These are phyloP conservation scores for Gossypium aridum DNA, from an alignment of 441 rosid genomes.

Conservation along the genomic window DNA sequence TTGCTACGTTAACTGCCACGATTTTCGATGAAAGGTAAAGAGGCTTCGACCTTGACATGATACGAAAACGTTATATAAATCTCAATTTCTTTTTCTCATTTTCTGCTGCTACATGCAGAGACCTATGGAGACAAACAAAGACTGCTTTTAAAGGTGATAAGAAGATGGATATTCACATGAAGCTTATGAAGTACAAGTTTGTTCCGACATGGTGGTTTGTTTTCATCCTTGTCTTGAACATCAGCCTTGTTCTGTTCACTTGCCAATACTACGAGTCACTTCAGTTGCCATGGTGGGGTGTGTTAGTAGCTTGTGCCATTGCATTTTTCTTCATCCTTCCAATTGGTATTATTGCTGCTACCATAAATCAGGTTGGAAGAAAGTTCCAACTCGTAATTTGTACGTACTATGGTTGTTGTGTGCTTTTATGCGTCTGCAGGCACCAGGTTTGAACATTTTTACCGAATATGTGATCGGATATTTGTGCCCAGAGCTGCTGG, in stretches of 20 bases:
- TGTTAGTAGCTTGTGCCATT: constrained; percentile 58
- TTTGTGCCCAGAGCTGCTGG: constrained; percentile 67
- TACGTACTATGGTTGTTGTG: background rate
- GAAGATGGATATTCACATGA: constrained; percentile 65
- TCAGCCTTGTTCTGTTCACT: constrained; percentile 36
- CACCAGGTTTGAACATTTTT: constrained; percentile 62
- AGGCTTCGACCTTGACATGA: too few relatives aligned
- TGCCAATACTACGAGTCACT: constrained; percentile 43
- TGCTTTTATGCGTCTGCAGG: constrained; percentile 4
- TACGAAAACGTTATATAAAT: background rate
- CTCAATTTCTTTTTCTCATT: background rate
- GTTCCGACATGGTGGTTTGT: constrained; percentile 73
- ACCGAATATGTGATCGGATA: constrained; percentile 75
- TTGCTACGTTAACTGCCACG: constrained; percentile 65
- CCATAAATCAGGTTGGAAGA: constrained; percentile 53
- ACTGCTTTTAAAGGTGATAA: constrained; percentile 39
- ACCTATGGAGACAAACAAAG: constrained; percentile 49
- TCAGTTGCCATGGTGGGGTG: constrained; percentile 93
- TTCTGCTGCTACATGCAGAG: constrained; percentile 28
- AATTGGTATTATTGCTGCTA: constrained; percentile 60
- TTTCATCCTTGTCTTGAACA: constrained; percentile 36
- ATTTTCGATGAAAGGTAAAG: constrained; percentile 58
- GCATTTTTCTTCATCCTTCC: constrained; percentile 65
- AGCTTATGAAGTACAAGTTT: constrained; percentile 52
- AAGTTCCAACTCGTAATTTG: background rate